phyloP scores from a whole-genome alignment of 441 rosid species.

The Pelargonium exstipulatum region DNA sequence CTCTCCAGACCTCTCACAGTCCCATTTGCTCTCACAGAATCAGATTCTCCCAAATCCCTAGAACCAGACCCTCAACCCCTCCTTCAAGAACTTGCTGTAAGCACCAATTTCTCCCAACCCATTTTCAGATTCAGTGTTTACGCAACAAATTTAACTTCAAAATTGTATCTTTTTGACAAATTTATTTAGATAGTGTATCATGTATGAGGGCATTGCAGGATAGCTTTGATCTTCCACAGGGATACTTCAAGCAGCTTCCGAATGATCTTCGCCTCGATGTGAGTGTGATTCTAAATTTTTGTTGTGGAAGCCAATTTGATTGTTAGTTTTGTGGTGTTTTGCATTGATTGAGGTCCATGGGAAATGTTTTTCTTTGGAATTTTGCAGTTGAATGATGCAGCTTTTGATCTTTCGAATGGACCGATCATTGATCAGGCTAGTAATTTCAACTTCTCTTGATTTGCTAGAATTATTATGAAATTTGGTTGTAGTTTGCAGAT shows the following conservation, averaged over 20 bases:
- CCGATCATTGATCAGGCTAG: constrained; percentile 72
- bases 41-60: constrained; percentile 57
- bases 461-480: not conserved
- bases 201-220: constrained; percentile 40
- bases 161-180: not conserved
- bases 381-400: constrained; percentile 77
- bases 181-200: not conserved
- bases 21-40: constrained; percentile 60
- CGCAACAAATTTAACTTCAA: not conserved
- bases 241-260: constrained; percentile 62
- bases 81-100: constrained; percentile 60
- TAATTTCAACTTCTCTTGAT: constrained; percentile 13
- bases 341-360: not conserved
- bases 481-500: not conserved
- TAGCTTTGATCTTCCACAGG: constrained; percentile 74
- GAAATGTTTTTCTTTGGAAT: constrained; percentile 7
- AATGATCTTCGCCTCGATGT: constrained; percentile 79
- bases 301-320: not conserved
- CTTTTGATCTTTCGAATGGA: constrained; percentile 91
- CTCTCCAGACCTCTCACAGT: no score
- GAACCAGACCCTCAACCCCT: constrained; percentile 42
- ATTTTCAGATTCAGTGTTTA: not conserved
- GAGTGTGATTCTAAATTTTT: constrained; percentile 20
- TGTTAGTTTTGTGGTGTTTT: constrained; percentile 3
- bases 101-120: constrained; percentile 6